phyloP scores from a whole-genome alignment of 495 filamentous ascomycete species.

The Penicillium samsonianum region DNA sequence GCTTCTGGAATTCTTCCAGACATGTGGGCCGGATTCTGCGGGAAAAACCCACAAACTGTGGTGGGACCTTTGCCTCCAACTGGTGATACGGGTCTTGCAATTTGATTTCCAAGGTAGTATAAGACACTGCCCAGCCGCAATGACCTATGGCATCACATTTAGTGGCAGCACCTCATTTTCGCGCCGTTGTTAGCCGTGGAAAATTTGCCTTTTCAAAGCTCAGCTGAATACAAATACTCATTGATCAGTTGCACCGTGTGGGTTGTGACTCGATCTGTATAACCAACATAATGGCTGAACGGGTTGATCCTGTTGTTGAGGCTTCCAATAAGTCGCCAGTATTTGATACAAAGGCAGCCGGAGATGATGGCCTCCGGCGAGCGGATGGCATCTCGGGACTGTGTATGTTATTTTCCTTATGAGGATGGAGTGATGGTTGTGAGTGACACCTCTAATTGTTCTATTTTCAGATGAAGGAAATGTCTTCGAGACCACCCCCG shows the following conservation, averaged over 20 bases:
- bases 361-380: conserved; percentile 27
- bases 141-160: conserved; percentile 40
- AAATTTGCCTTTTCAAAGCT: not conserved
- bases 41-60: not conserved
- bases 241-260: not conserved
- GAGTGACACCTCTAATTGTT: not conserved
- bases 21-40: not conserved
- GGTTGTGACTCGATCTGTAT: conserved; percentile 1
- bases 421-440: not conserved
- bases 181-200: conserved; percentile 24
- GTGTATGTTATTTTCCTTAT: conserved; percentile 27
- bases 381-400: conserved; percentile 40
- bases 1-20: conserved; percentile 11
- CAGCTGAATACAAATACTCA: conserved; percentile 3
- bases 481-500: conserved; percentile 63
- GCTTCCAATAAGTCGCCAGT: conserved; percentile 20
- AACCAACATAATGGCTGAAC: conserved; percentile 9
- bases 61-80: not conserved
- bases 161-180: conserved; percentile 40
- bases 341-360: conserved; percentile 26
- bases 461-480: conserved; percentile 44
- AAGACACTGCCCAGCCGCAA: conserved; percentile 15
- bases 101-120: conserved; percentile 16
- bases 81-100: not conserved
- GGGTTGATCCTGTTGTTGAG: conserved; percentile 12